A percentile compares a stretch with the other conserved stretches of the same genome.
Conservation (phyloP, 169 alveolate genomes). For the Miamiensis avidus region DNA sequence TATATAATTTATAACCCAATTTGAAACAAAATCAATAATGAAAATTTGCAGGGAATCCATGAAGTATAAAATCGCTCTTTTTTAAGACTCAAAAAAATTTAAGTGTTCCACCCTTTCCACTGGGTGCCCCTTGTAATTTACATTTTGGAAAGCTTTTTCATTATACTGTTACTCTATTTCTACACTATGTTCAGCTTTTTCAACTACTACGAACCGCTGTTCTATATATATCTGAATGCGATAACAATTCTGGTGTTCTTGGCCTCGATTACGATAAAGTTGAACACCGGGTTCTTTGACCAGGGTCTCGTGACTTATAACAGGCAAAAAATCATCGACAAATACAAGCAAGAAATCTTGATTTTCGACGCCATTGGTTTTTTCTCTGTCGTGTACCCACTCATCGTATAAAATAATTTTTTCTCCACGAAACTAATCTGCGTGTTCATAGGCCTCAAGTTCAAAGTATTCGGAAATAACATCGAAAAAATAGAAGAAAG, state of each 20-base stretch:
- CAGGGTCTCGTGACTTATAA: background rate
- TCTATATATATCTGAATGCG: background rate
- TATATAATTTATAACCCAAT: no score
- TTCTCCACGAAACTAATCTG: no score
- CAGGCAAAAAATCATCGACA: background rate
- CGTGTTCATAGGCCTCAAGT: background rate
- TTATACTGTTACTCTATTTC: background rate
- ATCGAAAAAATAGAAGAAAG: background rate
- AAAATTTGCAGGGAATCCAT: no score
- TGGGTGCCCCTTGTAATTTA: background rate
- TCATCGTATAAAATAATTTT: no score
- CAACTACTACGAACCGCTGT: background rate
- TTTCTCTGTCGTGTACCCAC: no score
- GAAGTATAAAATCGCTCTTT: no score
- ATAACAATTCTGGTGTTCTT: background rate
- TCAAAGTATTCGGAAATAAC: background rate
- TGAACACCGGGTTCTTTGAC: background rate
- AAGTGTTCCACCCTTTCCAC: background rate
- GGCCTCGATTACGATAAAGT: no score
- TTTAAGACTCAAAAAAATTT: background rate
- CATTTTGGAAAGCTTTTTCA: background rate
- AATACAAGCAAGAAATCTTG: background rate
- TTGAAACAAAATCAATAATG: no score
- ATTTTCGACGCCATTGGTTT: background rate
- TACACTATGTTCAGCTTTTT: background rate